A percentile compares a stretch with the other conserved stretches of the same genome.
phyloP scores from a whole-genome alignment of 306 rosid species.

The Myrica gale region DNA sequence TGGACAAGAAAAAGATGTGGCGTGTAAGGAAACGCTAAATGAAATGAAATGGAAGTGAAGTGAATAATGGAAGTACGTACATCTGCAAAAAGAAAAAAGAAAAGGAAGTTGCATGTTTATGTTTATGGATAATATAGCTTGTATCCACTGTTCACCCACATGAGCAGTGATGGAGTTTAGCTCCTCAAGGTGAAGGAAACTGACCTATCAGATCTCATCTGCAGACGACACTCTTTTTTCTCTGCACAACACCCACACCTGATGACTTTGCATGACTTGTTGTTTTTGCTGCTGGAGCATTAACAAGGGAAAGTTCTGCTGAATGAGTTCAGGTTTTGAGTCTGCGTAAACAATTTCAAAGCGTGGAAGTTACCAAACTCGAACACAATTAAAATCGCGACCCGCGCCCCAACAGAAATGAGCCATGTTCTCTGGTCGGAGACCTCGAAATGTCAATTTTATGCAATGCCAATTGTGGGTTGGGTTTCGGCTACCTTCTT shows the following conservation, averaged over 20 bases:
- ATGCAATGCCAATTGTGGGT: no score
- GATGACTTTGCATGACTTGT: not conserved
- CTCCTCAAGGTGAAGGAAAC: not conserved
- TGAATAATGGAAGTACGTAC: conserved; percentile 9
- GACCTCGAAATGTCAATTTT: no score
- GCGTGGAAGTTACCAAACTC: no score
- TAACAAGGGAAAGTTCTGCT: conserved; percentile 17
- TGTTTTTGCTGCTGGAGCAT: not conserved
- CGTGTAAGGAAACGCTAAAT: conserved; percentile 32
- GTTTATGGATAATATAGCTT: not conserved
- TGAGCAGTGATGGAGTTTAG: conserved; percentile 2
- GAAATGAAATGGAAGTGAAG: not conserved
- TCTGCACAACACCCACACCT: not conserved
- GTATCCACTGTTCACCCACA: not conserved
- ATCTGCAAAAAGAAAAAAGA: conserved; percentile 9
- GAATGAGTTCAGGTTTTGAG: not conserved
- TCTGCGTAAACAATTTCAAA: not conserved
- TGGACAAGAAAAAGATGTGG: conserved; percentile 12
- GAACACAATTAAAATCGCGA: no score
- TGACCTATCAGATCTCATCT: not conserved
- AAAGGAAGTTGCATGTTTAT: conserved; percentile 16
- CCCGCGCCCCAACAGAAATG: no score
- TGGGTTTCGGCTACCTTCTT: no score
- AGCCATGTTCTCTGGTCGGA: no score
- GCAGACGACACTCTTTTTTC: not conserved